Conservation (phyloP, 2,329 filamentous ascomycete species). For the Stemphylium vesicarium region DNA sequence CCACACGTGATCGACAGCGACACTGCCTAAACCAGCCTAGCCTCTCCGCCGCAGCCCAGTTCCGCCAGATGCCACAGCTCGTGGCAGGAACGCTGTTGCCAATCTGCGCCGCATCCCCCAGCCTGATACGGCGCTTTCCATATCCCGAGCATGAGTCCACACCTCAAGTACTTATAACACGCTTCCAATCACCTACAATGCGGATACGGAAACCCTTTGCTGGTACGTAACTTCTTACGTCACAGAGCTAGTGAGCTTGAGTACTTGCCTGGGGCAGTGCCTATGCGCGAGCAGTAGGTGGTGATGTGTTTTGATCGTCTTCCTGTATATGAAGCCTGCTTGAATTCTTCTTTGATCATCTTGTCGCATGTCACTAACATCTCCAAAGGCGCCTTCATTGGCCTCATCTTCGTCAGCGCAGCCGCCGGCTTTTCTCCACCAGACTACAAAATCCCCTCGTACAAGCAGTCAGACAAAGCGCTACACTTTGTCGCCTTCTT, state of each 20-base stretch:
- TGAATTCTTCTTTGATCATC: not conserved
- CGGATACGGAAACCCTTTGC: conserved; percentile 19
- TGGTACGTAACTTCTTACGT: conserved; percentile 11
- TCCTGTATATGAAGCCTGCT: not conserved
- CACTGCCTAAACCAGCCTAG: conserved; percentile 2
- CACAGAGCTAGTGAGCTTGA: not conserved
- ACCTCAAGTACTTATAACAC: not conserved
- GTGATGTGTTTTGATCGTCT: not conserved
- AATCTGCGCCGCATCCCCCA: conserved; percentile 1
- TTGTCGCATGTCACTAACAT: conserved; percentile 1
- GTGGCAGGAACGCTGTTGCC: conserved; percentile 12
- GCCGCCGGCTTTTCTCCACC: conserved; percentile 74
- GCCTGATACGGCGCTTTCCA: conserved; percentile 2
- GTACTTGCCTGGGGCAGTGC: not conserved
- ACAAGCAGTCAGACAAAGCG: conserved; percentile 82
- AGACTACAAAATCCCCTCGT: conserved; percentile 57
- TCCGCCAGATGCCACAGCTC: conserved; percentile 15
- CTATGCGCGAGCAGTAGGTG: not conserved
- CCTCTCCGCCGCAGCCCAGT: conserved; percentile 2
- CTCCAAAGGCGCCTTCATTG: conserved; percentile 54
- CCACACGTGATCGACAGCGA: conserved; percentile 17
- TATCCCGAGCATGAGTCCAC: not conserved
- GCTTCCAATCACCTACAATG: conserved; percentile 2
- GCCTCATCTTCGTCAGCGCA: conserved; percentile 68
- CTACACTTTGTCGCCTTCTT: conserved; percentile 91